Percentiles rank a stretch among this genome's conserved stretches.
Conservation (phyloP, 495 filamentous ascomycete species). For the Penicillium arizonense region DNA sequence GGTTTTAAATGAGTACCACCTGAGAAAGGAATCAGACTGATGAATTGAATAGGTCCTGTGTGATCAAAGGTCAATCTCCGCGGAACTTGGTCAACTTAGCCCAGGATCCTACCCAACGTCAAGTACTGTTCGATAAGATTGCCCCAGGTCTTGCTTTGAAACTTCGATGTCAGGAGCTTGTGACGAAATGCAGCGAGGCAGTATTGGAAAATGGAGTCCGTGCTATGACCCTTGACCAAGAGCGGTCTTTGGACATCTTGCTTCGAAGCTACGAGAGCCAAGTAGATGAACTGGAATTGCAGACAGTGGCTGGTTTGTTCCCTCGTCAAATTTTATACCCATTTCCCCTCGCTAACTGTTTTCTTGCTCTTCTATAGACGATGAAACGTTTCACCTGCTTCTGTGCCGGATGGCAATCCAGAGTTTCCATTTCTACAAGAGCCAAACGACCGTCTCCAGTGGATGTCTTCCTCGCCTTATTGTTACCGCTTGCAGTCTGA, state of each 20-base stretch:
- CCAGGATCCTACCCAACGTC: constrained; percentile 35
- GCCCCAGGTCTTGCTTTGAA: constrained; percentile 31
- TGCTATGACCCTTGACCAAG: constrained; percentile 38
- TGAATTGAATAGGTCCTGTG: constrained; percentile 26
- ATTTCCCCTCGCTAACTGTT: neutral
- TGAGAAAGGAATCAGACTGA: neutral
- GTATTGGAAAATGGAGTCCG: constrained; percentile 37
- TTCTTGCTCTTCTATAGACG: constrained; percentile 12
- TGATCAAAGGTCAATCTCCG: constrained; percentile 39
- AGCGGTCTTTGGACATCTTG: constrained; percentile 34
- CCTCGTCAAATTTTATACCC: neutral
- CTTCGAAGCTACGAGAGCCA: constrained; percentile 37
- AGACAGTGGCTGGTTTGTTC: constrained; percentile 28
- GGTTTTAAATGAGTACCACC: neutral
- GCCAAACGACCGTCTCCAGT: constrained; percentile 24
- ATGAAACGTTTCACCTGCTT: constrained; percentile 31
- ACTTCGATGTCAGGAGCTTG: constrained; percentile 35
- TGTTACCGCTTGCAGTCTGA: constrained; percentile 32
- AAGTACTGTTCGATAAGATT: constrained; percentile 32
- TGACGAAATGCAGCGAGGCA: constrained; percentile 33
- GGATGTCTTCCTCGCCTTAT: constrained; percentile 34
- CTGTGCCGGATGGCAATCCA: constrained; percentile 38
- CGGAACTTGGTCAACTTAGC: constrained; percentile 30
- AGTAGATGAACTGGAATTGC: constrained; percentile 31
- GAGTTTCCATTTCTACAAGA: constrained; percentile 44